Percentiles rank a stretch among this genome's conserved stretches.
Evolutionary conservation across 306 rosid genomes (phyloP).

Genomic region (Carpinus viminea): DNA sequence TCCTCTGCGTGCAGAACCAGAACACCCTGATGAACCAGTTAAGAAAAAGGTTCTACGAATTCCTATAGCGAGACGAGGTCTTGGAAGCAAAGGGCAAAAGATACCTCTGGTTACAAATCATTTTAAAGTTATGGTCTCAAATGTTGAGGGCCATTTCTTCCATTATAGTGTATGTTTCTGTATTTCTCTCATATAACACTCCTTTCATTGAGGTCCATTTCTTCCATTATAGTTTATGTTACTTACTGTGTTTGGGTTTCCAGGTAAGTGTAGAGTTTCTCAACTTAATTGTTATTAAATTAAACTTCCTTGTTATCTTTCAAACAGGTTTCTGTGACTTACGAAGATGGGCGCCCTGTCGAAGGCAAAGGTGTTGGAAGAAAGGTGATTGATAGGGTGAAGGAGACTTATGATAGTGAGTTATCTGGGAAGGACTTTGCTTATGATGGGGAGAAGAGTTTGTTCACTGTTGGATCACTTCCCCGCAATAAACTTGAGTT

Average conservation of each 20-base stretch:
- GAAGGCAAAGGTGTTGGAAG: conserved; percentile 86
- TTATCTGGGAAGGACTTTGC: conserved; percentile 81
- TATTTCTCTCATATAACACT: neutral
- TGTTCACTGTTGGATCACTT: conserved; percentile 85
- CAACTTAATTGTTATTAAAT: neutral
- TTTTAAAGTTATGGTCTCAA: conserved; percentile 63
- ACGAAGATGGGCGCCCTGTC: conserved; percentile 92
- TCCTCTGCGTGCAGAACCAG: conserved; percentile 45
- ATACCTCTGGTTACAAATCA: conserved; percentile 67
- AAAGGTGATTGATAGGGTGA: conserved; percentile 68
- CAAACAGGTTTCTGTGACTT: conserved; percentile 63
- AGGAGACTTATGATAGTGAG: conserved; percentile 71
- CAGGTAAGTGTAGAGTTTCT: neutral
- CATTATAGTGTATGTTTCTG: conserved; percentile 78
- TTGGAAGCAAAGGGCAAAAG: conserved; percentile 65
- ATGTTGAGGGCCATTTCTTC: conserved; percentile 59
- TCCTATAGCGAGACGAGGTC: conserved; percentile 71
- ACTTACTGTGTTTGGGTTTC: neutral
- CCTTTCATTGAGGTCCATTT: conserved; percentile 47
- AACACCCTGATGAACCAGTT: conserved; percentile 35
- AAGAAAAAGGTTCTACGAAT: conserved; percentile 57
- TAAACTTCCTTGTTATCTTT: conserved; percentile 4
- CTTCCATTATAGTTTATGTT: conserved; percentile 79
- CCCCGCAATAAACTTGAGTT: conserved; percentile 85
- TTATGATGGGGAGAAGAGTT: conserved; percentile 86